These are phyloP conservation scores for Heliosperma pusillum DNA, from an alignment of 148 eudicot genomes.

Conservation along the genomic window DNA sequence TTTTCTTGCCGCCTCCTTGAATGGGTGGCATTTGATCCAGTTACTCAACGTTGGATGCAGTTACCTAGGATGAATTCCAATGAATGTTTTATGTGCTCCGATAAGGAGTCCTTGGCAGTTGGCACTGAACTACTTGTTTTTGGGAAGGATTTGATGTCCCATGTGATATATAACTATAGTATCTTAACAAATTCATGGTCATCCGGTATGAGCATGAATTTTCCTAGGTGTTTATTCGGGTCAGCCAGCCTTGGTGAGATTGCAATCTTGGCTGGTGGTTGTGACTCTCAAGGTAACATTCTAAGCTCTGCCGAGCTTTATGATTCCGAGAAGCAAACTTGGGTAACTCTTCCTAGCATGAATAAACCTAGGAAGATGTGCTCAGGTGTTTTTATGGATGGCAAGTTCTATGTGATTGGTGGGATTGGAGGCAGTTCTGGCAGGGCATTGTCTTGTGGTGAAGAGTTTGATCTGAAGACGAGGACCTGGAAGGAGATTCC, in stretches of 20 bases:
- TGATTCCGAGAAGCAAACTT: slow-evolving; percentile 59
- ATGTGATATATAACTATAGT: slow-evolving; percentile 63
- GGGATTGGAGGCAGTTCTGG: slow-evolving; percentile 57
- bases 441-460: slow-evolving; percentile 61
- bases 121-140: slow-evolving; percentile 90
- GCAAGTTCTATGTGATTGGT: slow-evolving; percentile 84
- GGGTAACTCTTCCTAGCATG: slow-evolving; percentile 67
- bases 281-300: slow-evolving; percentile 51
- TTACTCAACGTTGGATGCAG: slow-evolving; percentile 61
- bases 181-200: slow-evolving; percentile 75
- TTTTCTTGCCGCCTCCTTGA: slow-evolving; percentile 80
- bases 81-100: slow-evolving; percentile 66
- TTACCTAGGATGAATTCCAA: slow-evolving; percentile 64
- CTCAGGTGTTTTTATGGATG: slow-evolving; percentile 88
- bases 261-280: slow-evolving; percentile 88
- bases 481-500: slow-evolving; percentile 63
- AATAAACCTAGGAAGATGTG: slow-evolving; percentile 70
- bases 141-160: slow-evolving; percentile 57
- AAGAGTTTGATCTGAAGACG: slow-evolving; percentile 62
- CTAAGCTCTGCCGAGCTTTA: slow-evolving; percentile 62
- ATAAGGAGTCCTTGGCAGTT: slow-evolving; percentile 89
- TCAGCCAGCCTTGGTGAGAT: slow-evolving; percentile 79
- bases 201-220: slow-evolving; percentile 60
- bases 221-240: slow-evolving; percentile 86
- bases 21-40: slow-evolving; percentile 93